Base-by-base conservation (phyloP, 169 alveolate genomes). In the Plasmodium relictum region DNA sequence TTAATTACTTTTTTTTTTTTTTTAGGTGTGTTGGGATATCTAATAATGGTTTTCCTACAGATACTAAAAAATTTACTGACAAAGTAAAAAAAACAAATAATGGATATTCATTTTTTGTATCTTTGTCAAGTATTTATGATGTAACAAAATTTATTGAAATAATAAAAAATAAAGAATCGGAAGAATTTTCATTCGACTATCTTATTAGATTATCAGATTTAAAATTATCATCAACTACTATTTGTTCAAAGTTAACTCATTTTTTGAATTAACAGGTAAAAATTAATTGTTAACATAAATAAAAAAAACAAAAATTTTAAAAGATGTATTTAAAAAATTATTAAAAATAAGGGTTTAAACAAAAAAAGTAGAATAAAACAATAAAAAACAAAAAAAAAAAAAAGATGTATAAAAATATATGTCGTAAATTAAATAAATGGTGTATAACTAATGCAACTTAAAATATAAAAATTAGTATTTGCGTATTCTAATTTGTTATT, bases 1-100 rank as follows among this genome's bases (percentile, higher is more conserved):
- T 12, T 39, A n/a, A 16, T 48, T 48, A 10, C 22, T 26, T 74
- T 54, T 22, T 54, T 18, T 41, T 26, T 44, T 58, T 44, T 45
- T 52, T 52, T 61, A 83, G 91, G 14, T 83, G 91, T 26, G 58
- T 83, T 16, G 80, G 85, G 37, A 69, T 83, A 56, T 83, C 91
- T 3, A 68, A 68, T 71, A 18, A 56, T 37, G 91, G 91, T 3
- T 83, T 83, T 42, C 91, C 91, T 37, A 71, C 91, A 5, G 91
- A 83, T 52, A 73, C 54, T 56, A 83, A 62, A 45, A 83, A 83
- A 52, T 71, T 83, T 31, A 7, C 91, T 6, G 80, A 83, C 18
- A 68, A 83, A 44, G 41, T 83, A 6, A 83, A 44, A 26, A 62
- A 54, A 31, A 54, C 91, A 22, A 83, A 58, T 14, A 22, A 56